These are phyloP conservation scores for Linum tenue DNA, from an alignment of 345 rosid genomes.

Conservation along the genomic window DNA sequence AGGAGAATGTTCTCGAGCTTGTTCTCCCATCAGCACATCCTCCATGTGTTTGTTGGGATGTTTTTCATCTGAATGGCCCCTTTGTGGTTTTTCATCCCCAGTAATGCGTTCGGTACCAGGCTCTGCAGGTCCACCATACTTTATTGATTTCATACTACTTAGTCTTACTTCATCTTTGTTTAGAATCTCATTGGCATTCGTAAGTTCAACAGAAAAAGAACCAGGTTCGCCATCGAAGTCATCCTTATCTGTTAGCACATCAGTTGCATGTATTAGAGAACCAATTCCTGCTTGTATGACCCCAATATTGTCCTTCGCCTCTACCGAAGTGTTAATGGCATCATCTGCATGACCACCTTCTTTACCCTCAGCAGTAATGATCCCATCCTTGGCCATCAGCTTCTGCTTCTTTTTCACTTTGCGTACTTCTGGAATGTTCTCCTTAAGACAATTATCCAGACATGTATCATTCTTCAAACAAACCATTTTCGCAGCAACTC, in stretches of 20 bases:
- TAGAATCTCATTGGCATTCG: background rate
- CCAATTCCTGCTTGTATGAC: conserved; percentile 8
- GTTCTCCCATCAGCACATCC: conserved; percentile 9
- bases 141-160: conserved; percentile 7
- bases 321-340: background rate
- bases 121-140: background rate
- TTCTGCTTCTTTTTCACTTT: conserved; percentile 5
- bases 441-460: background rate
- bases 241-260: conserved; percentile 9
- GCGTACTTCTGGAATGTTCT: background rate
- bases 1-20: conserved; percentile 4
- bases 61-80: conserved; percentile 7
- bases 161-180: background rate
- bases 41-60: conserved; percentile 7
- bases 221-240: background rate
- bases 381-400: background rate
- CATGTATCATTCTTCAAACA: background rate
- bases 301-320: background rate
- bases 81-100: conserved; percentile 6
- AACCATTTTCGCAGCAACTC: too few species aligned
- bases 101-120: conserved; percentile 4
- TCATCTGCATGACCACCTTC: background rate
- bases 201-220: background rate
- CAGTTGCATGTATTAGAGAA: conserved; percentile 8
- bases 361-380: background rate